Evolutionary conservation across 2,329 filamentous ascomycete species (phyloP), one percentile per base, ranked within the genome.

Genomic region (Fusarium udum): DNA sequence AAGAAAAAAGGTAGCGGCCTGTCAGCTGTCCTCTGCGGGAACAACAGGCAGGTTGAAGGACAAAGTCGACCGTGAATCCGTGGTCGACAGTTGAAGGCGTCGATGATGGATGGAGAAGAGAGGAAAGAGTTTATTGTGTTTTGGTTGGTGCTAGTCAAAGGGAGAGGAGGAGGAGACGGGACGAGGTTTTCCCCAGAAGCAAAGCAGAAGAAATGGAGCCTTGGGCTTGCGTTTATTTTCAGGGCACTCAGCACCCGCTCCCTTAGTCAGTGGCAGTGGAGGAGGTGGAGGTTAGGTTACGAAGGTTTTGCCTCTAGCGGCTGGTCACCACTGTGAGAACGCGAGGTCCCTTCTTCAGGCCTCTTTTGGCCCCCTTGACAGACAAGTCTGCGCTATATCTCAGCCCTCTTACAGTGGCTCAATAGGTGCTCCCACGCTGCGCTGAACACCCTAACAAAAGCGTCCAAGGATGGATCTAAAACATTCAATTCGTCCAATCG

Each of bases 11-110:
- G 67, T 69, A 73, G 71, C 68, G 73, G 79, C 80, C 80, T 77
- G 82, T 82, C 79, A 79, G 80, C 78, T 82, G 81, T 81, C 81
- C 80, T 82, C 82, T 81, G 80, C 80, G 74, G 74, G 76, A 78
- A 75, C 77, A 78, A 79, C 76, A 80, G 78, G 75, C 77, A 76
- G 77, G 73, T 77, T 72, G 71, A 75, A 78, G 71, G 72, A 77
- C 75, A 77, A 75, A 73, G 78, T 80, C 75, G 78, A 77, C 72
- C 76, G 76, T 73, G 75, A 71, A 74, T 77, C 75, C 73, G 75
- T 78, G 76, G 74, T 78, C 75, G 73, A 76, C 69, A 78, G 73
- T 77, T 73, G 75, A 70, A 75, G 75, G 75, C 76, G 78, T 77
- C 73, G 75, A 75, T 79, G 75, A 64, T 51, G 71, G 68, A 67